These are phyloP conservation scores for Talaromyces proteolyticus DNA, from an alignment of 495 filamentous ascomycete genomes.

Conservation along the genomic window DNA sequence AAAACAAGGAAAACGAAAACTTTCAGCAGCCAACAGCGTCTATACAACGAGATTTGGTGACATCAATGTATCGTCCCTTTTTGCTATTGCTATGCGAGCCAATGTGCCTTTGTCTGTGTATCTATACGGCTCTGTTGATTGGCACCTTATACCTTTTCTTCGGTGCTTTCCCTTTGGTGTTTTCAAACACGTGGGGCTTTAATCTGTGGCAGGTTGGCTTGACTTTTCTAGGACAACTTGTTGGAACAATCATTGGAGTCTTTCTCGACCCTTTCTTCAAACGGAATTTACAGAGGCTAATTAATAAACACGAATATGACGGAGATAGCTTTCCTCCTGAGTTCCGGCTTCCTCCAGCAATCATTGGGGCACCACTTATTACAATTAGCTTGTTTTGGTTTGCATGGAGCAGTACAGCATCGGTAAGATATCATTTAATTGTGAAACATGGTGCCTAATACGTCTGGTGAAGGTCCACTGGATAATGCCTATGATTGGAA, in stretches of 20 bases:
- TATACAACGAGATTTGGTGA: conserved; percentile 48
- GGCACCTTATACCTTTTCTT: conserved; percentile 77
- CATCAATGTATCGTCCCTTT: conserved; percentile 60
- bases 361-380: conserved; percentile 40
- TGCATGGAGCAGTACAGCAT: no score
- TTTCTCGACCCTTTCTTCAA: conserved; percentile 57
- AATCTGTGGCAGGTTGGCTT: conserved; percentile 61
- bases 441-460: no score
- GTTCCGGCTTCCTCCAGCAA: conserved; percentile 19
- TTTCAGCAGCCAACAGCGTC: no score
- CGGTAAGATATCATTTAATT: no score
- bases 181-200: conserved; percentile 59
- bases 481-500: conserved; percentile 44
- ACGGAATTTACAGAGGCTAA: conserved; percentile 43
- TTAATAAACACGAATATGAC: conserved; percentile 40
- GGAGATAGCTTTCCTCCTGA: conserved; percentile 29
- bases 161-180: conserved; percentile 70
- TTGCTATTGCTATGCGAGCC: conserved; percentile 66
- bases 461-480: conserved; percentile 35
- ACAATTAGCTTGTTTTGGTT: conserved; percentile 42
- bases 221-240: conserved; percentile 60
- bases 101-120: conserved; percentile 62
- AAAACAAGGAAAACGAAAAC: no score
- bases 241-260: conserved; percentile 55
- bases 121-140: conserved; percentile 61